Evolutionary conservation across 139 green algal species (phyloP), one percentile per base, ranked within the genome.

Genomic region (Zygnema circumcarinatum): DNA sequence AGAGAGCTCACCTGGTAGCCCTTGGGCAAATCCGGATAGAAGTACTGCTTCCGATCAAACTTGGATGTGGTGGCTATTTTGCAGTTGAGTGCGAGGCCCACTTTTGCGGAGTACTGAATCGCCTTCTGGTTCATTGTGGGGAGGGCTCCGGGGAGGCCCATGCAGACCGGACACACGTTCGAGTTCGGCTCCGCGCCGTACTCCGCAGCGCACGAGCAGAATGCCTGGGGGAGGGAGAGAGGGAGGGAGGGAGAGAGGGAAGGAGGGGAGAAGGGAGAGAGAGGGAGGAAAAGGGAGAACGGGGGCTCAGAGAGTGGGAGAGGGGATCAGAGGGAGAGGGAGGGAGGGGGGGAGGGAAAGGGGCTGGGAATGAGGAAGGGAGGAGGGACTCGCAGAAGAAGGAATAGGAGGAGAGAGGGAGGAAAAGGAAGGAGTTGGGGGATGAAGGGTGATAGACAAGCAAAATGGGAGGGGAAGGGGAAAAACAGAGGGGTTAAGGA

Each of bases 1-100:
- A 38, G 74, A 7, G 74, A n/a, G 21, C 32, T 42, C 0, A 87
- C 84, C 83, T 91, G 91, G 83, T 88, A 88, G 35, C 96, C 96
- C 87, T 99, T 99, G 20, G 97, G 97, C 74, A 99, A 90, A 92
- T 99, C 97, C 31, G 96, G 90, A 83, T 99, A 99, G 87, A 99
- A 99, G 94, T 99, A 99, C 91, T 99, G 96, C 93, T 99, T 99
- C 81, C 97, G 93, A 93, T 99, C 97, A 94, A 99, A 99, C 90
- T 98, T 98, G 41, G 94, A 97, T 36, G 52, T 21, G 42, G n/a
- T 2, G 73, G 92, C 88, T n/a, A 99, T 94, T 25, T 84, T 79
- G 67, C 91, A 94, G 73, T 94, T 90, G 39, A 99, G 93, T 7
- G 97, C 97, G 33, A 99, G 86, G 1, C 96, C 76, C 73, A 81